A percentile compares a stretch with the other conserved stretches of the same genome.
Conservation (phyloP, 768 basidiomycete genomes). For the Termitomyces sp. region DNA sequence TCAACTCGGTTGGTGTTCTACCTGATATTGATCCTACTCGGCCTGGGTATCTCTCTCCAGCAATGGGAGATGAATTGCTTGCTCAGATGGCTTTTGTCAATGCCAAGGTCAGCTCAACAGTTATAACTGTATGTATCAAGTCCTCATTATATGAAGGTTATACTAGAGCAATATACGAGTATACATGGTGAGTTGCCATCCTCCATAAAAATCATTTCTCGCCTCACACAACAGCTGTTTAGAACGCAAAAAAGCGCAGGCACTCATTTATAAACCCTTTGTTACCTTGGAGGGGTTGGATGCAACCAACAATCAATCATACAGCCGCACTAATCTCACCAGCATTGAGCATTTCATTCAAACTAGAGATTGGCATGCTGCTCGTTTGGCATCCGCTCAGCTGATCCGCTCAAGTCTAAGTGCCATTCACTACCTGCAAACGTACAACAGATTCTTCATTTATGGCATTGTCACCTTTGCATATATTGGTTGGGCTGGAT, state of each 20-base stretch:
- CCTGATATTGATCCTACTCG: constrained; percentile 65
- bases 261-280: constrained; percentile 65
- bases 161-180: constrained; percentile 72
- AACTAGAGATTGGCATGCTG: constrained; percentile 39
- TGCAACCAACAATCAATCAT: constrained; percentile 19
- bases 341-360: constrained; percentile 45
- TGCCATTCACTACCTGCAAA: constrained; percentile 78
- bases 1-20: constrained; percentile 78
- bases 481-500: constrained; percentile 78
- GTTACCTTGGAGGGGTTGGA: constrained; percentile 34
- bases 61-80: constrained; percentile 42
- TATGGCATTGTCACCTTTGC: constrained; percentile 65
- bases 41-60: constrained; percentile 55
- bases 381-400: constrained; percentile 42
- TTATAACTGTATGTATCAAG: not conserved
- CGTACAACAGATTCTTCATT: constrained; percentile 77
- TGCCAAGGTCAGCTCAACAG: constrained; percentile 40
- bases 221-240: not conserved
- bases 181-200: constrained; percentile 60
- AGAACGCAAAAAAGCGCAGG: constrained; percentile 61
- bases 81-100: constrained; percentile 62
- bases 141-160: constrained; percentile 36
- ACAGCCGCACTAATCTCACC: constrained; percentile 31
- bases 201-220: not conserved
- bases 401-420: constrained; percentile 52